Base-by-base conservation (phyloP, 139 green algal genomes). In the Micromonas pusilla region DNA sequence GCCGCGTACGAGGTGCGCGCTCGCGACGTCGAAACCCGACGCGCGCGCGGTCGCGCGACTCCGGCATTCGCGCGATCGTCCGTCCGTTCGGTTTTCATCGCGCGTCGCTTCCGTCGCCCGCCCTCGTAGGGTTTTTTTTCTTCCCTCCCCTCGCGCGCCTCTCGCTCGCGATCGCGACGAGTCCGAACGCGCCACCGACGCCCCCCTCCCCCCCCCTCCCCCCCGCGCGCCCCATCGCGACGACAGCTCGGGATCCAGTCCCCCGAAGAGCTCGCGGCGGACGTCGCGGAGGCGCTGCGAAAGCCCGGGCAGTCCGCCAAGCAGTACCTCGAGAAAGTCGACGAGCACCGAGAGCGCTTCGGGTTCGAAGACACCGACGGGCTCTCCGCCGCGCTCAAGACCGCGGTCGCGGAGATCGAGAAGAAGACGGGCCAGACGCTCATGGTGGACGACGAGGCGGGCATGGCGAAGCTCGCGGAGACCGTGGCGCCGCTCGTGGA, bases 1-100 rank as follows among this genome's bases (percentile, higher is more conserved):
- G 62, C 62, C 33, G 16, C 62, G 23, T 33, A 60, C 36, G 37
- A 75, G 68, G 68, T 75, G 37, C 23, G 67, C 31, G 66, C 57
- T 57, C 45, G 45, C 9, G n/a, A n/a, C n/a, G n/a, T n/a, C n/a
- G n/a, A n/a, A n/a, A n/a, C n/a, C n/a, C n/a, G n/a, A n/a, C n/a
- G n/a, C n/a, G n/a, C n/a, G n/a, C n/a, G n/a, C n/a, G n/a, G n/a
- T n/a, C n/a, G 16, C 45, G 45, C 45, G 45, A 9, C 45, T 57
- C 45, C 45, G 45, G n/a, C n/a, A 57, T 57, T 9, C 16, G 16
- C 45, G 9, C 45, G 45, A 57, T 23, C 45, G 45, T 9, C 45
- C 9, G 45, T 57, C 45, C 9, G 16, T 16, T 9, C 9, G 45
- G 16, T 57, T 57, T 9, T 57, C 45, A 9, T 9, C 45, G 45